These are phyloP conservation scores for Penicillium griseofulvum DNA, from an alignment of 2,329 filamentous ascomycete species.

Conservation along the genomic window DNA sequence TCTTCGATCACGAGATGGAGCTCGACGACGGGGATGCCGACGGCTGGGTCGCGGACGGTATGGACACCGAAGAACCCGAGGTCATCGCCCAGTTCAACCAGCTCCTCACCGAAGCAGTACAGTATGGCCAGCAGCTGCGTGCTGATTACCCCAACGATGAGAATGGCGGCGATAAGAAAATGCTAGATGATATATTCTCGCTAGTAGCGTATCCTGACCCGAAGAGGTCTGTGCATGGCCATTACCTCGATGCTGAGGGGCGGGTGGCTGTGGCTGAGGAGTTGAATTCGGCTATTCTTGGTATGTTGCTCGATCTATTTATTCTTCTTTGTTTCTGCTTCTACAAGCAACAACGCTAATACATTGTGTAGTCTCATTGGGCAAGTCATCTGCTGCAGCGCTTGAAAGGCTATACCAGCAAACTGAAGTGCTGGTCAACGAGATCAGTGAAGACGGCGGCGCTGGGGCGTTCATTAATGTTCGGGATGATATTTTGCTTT, in stretches of 20 bases:
- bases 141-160: slow-evolving; percentile 73
- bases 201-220: slow-evolving; percentile 85
- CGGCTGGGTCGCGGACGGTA: slow-evolving; percentile 40
- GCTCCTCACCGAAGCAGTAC: slow-evolving; percentile 67
- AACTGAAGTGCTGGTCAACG: slow-evolving; percentile 79
- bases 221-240: slow-evolving; percentile 70
- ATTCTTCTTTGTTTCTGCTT: not conserved
- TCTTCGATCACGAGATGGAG: slow-evolving; percentile 57
- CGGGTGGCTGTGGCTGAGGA: slow-evolving; percentile 83
- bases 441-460: slow-evolving; percentile 74
- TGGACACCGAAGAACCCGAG: slow-evolving; percentile 55
- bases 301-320: slow-evolving; percentile 51
- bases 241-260: slow-evolving; percentile 72
- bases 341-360: not conserved
- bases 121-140: slow-evolving; percentile 76
- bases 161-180: slow-evolving; percentile 66
- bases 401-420: slow-evolving; percentile 84
- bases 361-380: slow-evolving; percentile 67
- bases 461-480: slow-evolving; percentile 80
- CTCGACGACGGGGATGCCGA: slow-evolving; percentile 46
- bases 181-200: slow-evolving; percentile 81
- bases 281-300: slow-evolving; percentile 86
- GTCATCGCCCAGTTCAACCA: slow-evolving; percentile 42
- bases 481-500: slow-evolving; percentile 48
- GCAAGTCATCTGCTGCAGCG: slow-evolving; percentile 82